A percentile compares a stretch with the other conserved stretches of the same genome.
These are phyloP conservation scores for Geotrichum cucujoidarum DNA, from an alignment of 1,139 yeast species.

Conservation along the genomic window DNA sequence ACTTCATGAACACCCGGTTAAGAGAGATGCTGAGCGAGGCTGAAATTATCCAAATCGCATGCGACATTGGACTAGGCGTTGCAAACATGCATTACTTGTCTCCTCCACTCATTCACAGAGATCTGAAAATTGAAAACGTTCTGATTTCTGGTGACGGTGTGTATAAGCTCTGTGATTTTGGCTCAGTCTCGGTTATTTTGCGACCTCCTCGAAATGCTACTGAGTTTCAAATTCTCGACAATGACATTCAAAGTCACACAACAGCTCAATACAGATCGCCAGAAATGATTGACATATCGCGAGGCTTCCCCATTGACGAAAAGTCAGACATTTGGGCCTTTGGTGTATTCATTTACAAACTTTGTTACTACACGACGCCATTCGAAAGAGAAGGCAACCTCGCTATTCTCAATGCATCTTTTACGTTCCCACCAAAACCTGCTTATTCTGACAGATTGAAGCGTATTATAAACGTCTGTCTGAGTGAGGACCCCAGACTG, in stretches of 20 bases:
- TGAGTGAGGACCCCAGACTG: slow-evolving; percentile 71
- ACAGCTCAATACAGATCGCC: slow-evolving; percentile 98
- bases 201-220: slow-evolving; percentile 61
- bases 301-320: slow-evolving; percentile 86
- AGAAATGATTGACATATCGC: slow-evolving; percentile 87
- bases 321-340: slow-evolving; percentile 97
- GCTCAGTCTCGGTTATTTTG: slow-evolving; percentile 73
- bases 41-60: slow-evolving; percentile 79
- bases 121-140: slow-evolving; percentile 92
- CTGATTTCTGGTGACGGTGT: slow-evolving; percentile 66
- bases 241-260: slow-evolving; percentile 85
- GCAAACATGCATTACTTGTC: slow-evolving; percentile 81
- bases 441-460: slow-evolving; percentile 39
- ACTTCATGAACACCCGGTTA: slow-evolving; percentile 88
- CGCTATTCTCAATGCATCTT: slow-evolving; percentile 60
- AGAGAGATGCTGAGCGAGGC: slow-evolving; percentile 74
- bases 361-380: slow-evolving; percentile 93
- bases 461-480: slow-evolving; percentile 61
- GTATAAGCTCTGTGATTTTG: slow-evolving; percentile 89
- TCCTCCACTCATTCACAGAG: slow-evolving; percentile 88
- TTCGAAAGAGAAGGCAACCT: slow-evolving; percentile 72
- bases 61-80: slow-evolving; percentile 75
- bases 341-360: slow-evolving; percentile 87
- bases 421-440: slow-evolving; percentile 50
- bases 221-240: slow-evolving; percentile 65